Evolutionary conservation across 495 filamentous ascomycete species (phyloP).

Genomic region (Jackrogersella multiformis): DNA sequence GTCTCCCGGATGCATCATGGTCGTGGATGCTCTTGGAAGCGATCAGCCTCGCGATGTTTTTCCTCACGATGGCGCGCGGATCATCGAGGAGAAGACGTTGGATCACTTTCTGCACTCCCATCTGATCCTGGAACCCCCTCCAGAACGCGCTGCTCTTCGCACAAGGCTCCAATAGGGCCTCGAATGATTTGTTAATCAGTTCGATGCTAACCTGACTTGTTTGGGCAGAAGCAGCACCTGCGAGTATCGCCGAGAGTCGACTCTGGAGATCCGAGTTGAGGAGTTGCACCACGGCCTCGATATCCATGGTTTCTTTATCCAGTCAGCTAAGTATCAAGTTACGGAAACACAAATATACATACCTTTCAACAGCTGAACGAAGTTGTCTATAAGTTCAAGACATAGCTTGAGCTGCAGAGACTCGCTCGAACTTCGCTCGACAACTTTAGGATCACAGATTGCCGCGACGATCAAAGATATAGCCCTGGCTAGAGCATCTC

Average conservation of each 20-base stretch:
- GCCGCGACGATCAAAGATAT: constrained; percentile 58
- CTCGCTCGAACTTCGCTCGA: constrained; percentile 49
- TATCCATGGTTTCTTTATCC: constrained; percentile 33
- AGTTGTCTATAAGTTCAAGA: constrained; percentile 53
- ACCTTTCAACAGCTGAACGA: constrained; percentile 57
- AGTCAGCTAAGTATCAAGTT: constrained; percentile 6
- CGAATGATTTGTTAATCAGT: constrained; percentile 64
- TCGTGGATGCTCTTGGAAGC: constrained; percentile 36
- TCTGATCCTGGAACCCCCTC: constrained; percentile 60
- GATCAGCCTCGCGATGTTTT: constrained; percentile 53
- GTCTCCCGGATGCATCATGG: constrained; percentile 19
- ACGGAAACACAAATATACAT: constrained; percentile 1
- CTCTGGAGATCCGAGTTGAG: constrained; percentile 47
- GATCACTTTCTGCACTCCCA: constrained; percentile 43
- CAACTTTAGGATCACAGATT: constrained; percentile 55
- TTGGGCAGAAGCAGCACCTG: constrained; percentile 31
- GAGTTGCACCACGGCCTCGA: constrained; percentile 27
- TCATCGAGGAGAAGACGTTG: constrained; percentile 56
- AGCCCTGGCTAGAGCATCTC: constrained; percentile 47
- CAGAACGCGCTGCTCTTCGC: constrained; percentile 67
- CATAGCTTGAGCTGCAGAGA: constrained; percentile 53
- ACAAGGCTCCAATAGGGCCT: constrained; percentile 71
- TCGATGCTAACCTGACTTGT: constrained; percentile 48
- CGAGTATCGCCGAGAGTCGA: constrained; percentile 52
- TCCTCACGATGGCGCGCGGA: constrained; percentile 50